Evolutionary conservation across 2,329 filamentous ascomycete genomes (phyloP), one percentile per base, ranked within the genome.

Genomic region (Alternaria alternata): DNA sequence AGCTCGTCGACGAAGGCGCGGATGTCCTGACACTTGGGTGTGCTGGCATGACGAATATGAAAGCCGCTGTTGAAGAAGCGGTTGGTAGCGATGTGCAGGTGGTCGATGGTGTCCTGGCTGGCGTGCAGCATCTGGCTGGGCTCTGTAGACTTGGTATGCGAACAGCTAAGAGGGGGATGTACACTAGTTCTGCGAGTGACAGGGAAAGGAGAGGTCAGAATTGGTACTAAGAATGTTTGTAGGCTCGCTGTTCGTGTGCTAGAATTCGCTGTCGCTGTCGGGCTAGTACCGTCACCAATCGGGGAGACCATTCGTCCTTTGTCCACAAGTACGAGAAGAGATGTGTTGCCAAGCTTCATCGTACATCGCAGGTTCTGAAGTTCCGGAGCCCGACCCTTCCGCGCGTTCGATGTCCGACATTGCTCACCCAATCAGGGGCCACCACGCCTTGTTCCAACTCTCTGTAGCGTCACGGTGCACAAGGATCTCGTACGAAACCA

Each of bases 81-180:
- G 84, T 86, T 0, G 78, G 77, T 0, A 74, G 78, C 30, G 76
- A 79, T 46, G 79, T 82, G 32, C 82, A 83, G 69, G 82, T 86
- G 7, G 76, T 86, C 26, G 84, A 86, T 73, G 83, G 83, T 0
- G 84, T 86, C 1, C 78, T 81, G 26, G 79, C 81, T 8, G 82
- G 82, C 0, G 78, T 84, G 18, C 82, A 84, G 34, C 77, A 83
- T 59, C 65, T 84, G 18, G 75, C 78, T 5, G 81, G 79, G 1
- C 63, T 84, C 26, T 81, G 82, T n/a, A 75, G 80, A 53, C 78
- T 83, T 75, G 78, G 81, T 24, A 69, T 81, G 66, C 71, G 75
- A 64, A 84, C 82, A 36, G 80, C 81, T 12, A 84, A 83, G 69
- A 72, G 70, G 7, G 82, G 81, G 59, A 36, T 80, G 34, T 84